Evolutionary conservation across 2,329 filamentous ascomycete species (phyloP), one percentile per base, ranked within the genome.

Genomic region (Cladophialophora chaetospira): DNA sequence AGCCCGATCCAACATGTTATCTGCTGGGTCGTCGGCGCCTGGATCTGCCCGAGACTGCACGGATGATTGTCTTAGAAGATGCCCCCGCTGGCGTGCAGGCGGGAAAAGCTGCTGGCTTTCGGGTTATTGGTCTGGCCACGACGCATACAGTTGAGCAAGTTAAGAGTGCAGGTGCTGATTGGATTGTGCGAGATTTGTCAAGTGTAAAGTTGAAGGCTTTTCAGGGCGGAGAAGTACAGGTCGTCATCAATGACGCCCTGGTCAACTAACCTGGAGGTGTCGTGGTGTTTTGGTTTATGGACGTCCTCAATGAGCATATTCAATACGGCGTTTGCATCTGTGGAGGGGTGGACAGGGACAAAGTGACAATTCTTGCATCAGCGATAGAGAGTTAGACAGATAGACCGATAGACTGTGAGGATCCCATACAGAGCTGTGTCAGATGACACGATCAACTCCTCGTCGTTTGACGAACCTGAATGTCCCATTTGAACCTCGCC

Each of bases 71-170:
- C 46, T 76, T 96, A 33, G 92, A 97, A 75, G 92, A 97, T 75
- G 89, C 89, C 54, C 91, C 92, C 4, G 89, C 91, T 5, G 92
- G 92, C 4, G 89, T 96, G 68, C 80, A 76, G 63, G 85, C 91
- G 25, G 92, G 91, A 46, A 95, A 92, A 74, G 89, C 84, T 0
- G 92, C 92, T 8, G 91, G 91, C 1, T 96, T 88, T 76, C 86
- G 83, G 69, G 92, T 96, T 10, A 75, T 96, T 43, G 92, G 86
- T n/a, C 75, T 97, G 52, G 84, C 88, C 53, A 96, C 91, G 52
- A 95, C 89, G 68, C 92, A 96, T 75, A 84, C 82, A 23, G 77
- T 87, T 43, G 83, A 85, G 65, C 83, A 92, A 75, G 80, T 96
- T 47, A 75, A 80, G 59, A 83, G 81, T 44, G 90, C 91, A 3